Evolutionary conservation across 2,329 filamentous ascomycete genomes (phyloP).

Genomic region (Ceratocystis cubensis): DNA sequence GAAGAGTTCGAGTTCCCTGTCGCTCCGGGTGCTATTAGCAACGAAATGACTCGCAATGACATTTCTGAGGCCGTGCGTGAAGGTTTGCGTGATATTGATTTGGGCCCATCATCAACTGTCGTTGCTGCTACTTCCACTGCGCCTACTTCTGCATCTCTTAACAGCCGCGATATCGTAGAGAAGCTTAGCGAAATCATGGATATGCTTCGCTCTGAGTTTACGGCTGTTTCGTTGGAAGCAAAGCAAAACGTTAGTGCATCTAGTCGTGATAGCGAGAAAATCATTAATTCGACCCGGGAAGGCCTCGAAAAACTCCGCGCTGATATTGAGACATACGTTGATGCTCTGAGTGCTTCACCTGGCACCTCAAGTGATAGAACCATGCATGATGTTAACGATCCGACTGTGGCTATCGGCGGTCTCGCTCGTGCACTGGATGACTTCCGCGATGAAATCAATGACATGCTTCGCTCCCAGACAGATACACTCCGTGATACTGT

Average conservation of each 20-base stretch:
- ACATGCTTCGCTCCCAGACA: conserved; percentile 65
- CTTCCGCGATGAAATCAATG: conserved; percentile 54
- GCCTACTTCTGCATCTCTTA: conserved; percentile 23
- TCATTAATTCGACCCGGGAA: conserved; percentile 77
- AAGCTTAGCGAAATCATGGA: conserved; percentile 55
- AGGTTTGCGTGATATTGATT: conserved; percentile 41
- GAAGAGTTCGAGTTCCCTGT: conserved; percentile 71
- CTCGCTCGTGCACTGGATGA: conserved; percentile 44
- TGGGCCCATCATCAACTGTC: conserved; percentile 30
- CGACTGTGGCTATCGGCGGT: conserved; percentile 54
- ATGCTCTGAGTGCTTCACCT: conserved; percentile 45
- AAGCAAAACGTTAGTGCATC: conserved; percentile 71
- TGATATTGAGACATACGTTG: conserved; percentile 72
- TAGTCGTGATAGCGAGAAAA: conserved; percentile 73
- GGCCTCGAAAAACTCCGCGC: conserved; percentile 67
- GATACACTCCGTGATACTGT: conserved; percentile 69
- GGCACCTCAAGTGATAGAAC: conserved; percentile 28
- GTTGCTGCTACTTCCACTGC: conserved; percentile 6
- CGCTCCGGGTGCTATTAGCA: conserved; percentile 40
- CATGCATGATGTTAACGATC: conserved; percentile 56
- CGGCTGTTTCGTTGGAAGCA: conserved; percentile 46
- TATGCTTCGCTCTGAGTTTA: conserved; percentile 47
- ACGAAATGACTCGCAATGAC: conserved; percentile 43
- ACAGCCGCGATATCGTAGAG: conserved; percentile 39
- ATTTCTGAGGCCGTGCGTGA: conserved; percentile 52